Conservation (phyloP, 1,139 yeast species). For the Sugiyamaella novakii region DNA sequence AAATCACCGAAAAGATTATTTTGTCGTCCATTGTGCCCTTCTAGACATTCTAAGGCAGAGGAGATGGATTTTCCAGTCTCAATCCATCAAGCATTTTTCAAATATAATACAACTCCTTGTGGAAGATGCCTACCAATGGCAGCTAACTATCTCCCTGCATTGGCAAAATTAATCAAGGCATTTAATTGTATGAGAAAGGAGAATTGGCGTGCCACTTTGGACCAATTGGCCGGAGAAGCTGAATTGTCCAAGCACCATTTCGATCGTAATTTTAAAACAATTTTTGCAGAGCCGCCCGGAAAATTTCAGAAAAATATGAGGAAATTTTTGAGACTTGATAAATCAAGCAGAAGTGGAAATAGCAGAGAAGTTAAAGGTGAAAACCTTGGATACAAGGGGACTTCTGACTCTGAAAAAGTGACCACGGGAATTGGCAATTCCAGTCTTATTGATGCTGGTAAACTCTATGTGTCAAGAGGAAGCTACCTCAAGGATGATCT, state of each 20-base stretch:
- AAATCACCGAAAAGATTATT: slow-evolving; percentile 6
- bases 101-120: slow-evolving; percentile 20
- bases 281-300: slow-evolving; percentile 21
- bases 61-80: not conserved
- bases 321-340: no score
- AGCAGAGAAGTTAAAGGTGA: no score
- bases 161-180: not conserved
- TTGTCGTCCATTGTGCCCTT: slow-evolving; percentile 28
- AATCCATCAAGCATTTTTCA: slow-evolving; percentile 1
- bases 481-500: no score
- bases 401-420: no score
- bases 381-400: no score
- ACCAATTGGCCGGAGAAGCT: slow-evolving; percentile 15
- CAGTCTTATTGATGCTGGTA: no score
- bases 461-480: no score
- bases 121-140: slow-evolving; percentile 27
- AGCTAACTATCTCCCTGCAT: not conserved
- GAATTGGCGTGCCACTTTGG: not conserved
- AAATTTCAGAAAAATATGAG: not conserved
- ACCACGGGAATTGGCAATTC: no score
- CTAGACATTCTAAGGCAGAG: slow-evolving; percentile 8
- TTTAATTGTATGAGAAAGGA: slow-evolving; percentile 1
- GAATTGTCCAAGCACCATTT: slow-evolving; percentile 26
- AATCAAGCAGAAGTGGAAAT: no score
- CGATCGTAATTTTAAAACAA: slow-evolving; percentile 25